These are phyloP conservation scores for Triticum monococcum DNA, from an alignment of 176 grass and related monocot genomes.

Conservation along the genomic window DNA sequence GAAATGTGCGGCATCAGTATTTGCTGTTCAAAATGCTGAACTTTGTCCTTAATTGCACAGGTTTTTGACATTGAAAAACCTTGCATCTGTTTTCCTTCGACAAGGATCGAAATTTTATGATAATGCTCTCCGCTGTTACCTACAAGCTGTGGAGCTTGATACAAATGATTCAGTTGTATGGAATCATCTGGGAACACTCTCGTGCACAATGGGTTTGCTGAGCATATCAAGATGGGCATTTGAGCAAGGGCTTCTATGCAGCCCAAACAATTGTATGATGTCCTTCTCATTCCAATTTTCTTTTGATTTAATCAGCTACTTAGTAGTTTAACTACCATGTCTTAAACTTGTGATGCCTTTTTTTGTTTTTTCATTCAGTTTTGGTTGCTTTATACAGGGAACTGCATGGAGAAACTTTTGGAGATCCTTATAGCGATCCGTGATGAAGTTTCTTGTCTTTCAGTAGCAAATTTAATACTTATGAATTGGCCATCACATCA, in stretches of 20 bases:
- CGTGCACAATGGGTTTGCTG: constrained; percentile 86
- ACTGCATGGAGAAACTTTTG: constrained; percentile 96
- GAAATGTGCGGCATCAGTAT: not conserved
- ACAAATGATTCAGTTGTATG: constrained; percentile 91
- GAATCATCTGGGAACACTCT: constrained; percentile 94
- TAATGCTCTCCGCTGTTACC: constrained; percentile 90
- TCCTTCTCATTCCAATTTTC: constrained; percentile 27
- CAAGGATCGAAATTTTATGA: constrained; percentile 66
- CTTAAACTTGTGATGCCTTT: constrained; percentile 12
- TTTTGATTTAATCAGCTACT: constrained; percentile 10
- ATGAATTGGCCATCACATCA: constrained; percentile 96
- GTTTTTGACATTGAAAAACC: constrained; percentile 95
- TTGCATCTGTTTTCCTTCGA: constrained; percentile 84
- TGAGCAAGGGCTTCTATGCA: constrained; percentile 92
- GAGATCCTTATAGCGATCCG: constrained; percentile 92
- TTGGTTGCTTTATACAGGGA: constrained; percentile 50
- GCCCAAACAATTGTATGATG: constrained; percentile 92
- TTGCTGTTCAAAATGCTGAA: constrained; percentile 24
- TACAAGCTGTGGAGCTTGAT: constrained; percentile 96
- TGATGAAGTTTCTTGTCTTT: constrained; percentile 85
- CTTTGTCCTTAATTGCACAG: constrained; percentile 47
- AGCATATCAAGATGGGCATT: constrained; percentile 93
- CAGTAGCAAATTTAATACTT: constrained; percentile 78
- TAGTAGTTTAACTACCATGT: constrained; percentile 8
- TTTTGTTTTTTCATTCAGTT: constrained; percentile 29